Base-by-base conservation (phyloP, 1,284 basidiomycete species). In the Microbotryomycetes sp. region DNA sequence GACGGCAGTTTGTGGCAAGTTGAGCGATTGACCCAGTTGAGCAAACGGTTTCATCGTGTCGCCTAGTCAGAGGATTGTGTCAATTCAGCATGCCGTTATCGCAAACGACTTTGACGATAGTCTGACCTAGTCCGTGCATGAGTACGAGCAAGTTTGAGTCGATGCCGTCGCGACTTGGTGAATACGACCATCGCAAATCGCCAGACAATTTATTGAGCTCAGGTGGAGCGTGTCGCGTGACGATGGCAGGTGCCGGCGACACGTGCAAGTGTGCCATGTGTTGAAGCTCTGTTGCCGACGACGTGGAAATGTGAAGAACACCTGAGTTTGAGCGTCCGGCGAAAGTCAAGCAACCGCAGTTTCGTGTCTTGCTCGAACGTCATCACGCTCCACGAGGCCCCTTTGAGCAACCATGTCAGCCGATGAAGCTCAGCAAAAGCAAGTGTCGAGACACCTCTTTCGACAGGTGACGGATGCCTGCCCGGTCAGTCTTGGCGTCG, bases 1-100 rank as follows among this genome's bases (percentile, higher is more conserved):
- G 9, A 74, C 60, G 14, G 76, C 74, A 3, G 76, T 77, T 53
- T 78, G 76, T 2, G 77, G 76, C 23, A 77, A 66, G 55, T 75
- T 73, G 47, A 78, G 63, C 9, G 56, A 68, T 36, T 64, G 58
- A 0, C 66, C 76, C 2, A 78, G 69, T 3, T 59, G 54, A 9
- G 65, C 66, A 49, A 78, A 78, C 0, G 74, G 74, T 6, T 23
- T 30, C 7, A 64, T 62, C 2, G 71, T 70, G 58, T 77, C 77
- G 26, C 77, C 77, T 72, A 54, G 19, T 9, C 4, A 25, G 23
- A 16, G 1, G 16, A 26, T 28, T 30, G 50, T n/a, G n/a, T n/a
- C n/a, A n/a, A n/a, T 29, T 58, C 52, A 15, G 19, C 7, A 59
- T 6, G 32, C 9, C 9, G 19, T 52, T 49, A 51, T 3, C n/a